A percentile compares a stretch with the other conserved stretches of the same genome.
phyloP scores from a whole-genome alignment of 805 yeast species.

The Jamesozyma spencerorum region DNA sequence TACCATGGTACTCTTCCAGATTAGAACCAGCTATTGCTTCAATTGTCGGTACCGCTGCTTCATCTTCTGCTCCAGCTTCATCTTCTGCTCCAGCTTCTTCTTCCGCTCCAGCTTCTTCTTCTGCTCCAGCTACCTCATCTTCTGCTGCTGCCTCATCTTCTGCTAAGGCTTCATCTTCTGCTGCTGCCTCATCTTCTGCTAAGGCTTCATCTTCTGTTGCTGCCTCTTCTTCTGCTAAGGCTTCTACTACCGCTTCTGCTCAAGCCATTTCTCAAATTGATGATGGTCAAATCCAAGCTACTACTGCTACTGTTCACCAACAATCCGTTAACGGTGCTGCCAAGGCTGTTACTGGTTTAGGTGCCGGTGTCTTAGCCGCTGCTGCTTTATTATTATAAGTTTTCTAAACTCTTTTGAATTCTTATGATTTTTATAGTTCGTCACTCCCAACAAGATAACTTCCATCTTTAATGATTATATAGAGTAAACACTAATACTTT shows the following conservation, averaged over 20 bases:
- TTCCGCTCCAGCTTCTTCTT: background rate
- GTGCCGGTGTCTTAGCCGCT: slow-evolving; percentile 17
- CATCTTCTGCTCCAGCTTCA: slow-evolving; percentile 2
- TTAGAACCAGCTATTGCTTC: slow-evolving; percentile 11
- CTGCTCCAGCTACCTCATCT: slow-evolving; percentile 3
- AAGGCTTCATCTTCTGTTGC: background rate
- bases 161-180: slow-evolving; percentile 8
- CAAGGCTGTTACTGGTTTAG: slow-evolving; percentile 12
- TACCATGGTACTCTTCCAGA: slow-evolving; percentile 31
- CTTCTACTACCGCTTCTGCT: slow-evolving; percentile 5
- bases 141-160: slow-evolving; percentile 3
- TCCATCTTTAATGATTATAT: no score
- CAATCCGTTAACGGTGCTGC: slow-evolving; percentile 16
- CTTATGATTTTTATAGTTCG: no score
- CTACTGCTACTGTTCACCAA: slow-evolving; percentile 9
- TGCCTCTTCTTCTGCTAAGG: slow-evolving; percentile 1
- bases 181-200: slow-evolving; percentile 19
- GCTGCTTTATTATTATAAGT: slow-evolving; percentile 16
- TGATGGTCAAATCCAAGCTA: slow-evolving; percentile 28
- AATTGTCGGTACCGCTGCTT: background rate
- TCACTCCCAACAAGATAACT: no score
- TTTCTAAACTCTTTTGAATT: no score
- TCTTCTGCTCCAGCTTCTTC: slow-evolving; percentile 8
- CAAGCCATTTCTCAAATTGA: slow-evolving; percentile 14
- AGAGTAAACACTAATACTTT: no score